Percentiles rank a stretch among this genome's conserved stretches.
Conservation (phyloP, 306 rosid species). For the Ormosia semicastrata region DNA sequence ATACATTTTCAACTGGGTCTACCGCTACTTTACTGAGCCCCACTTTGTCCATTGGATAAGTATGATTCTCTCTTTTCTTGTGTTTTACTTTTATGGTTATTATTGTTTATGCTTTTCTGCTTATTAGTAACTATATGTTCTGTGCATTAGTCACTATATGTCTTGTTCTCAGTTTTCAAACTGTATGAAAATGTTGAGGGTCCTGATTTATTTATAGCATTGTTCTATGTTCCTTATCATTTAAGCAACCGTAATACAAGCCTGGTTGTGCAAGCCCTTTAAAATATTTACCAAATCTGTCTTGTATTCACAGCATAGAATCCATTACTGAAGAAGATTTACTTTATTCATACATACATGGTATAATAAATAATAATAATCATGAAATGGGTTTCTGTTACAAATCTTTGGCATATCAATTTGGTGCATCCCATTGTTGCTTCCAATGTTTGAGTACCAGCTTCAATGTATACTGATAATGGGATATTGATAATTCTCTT, state of each 20-base stretch:
- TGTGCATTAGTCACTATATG: background rate
- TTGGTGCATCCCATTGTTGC: background rate
- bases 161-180: background rate
- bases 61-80: constrained; percentile 37
- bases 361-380: background rate
- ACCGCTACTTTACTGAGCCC: constrained; percentile 86
- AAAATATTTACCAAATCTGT: background rate
- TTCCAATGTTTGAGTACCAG: background rate
- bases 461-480: background rate
- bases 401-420: background rate
- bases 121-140: background rate
- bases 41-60: constrained; percentile 84
- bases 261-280: constrained; percentile 11
- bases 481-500: background rate
- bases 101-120: background rate
- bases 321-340: background rate
- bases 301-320: background rate
- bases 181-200: background rate
- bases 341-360: background rate
- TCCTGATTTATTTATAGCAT: background rate
- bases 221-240: background rate
- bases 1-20: constrained; percentile 85
- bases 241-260: background rate
- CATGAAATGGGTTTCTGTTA: background rate
- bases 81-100: constrained; percentile 3